Conservation (phyloP, 75 land plant genomes). For the Larix kaempferi region DNA sequence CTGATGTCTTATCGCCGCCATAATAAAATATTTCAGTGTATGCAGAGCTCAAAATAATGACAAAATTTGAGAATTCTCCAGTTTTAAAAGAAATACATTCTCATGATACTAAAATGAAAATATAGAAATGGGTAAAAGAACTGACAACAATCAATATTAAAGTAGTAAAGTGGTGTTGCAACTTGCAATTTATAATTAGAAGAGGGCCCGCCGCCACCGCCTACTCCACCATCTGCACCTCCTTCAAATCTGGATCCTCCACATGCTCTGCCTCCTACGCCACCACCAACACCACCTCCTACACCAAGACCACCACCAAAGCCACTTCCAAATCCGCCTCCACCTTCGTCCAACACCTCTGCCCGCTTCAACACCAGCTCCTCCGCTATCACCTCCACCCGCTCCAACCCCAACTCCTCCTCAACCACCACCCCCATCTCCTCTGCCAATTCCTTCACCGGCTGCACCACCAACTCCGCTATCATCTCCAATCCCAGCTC, state of each 20-base stretch:
- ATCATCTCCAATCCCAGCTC: no score
- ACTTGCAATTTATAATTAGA: no score
- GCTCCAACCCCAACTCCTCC: no score
- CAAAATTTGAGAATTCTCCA: no score
- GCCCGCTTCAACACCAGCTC: not conserved
- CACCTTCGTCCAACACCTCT: not conserved
- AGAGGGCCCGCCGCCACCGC: not conserved
- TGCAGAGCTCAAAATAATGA: no score
- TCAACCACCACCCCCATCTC: not conserved
- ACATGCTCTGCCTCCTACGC: not conserved
- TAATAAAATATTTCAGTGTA: no score
- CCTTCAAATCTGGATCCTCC: not conserved
- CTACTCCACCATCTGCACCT: not conserved
- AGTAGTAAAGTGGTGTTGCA: no score
- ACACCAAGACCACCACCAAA: not conserved
- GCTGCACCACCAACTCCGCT: not conserved
- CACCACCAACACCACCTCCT: not conserved
- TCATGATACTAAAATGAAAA: no score
- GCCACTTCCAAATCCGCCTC: not conserved
- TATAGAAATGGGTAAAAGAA: no score
- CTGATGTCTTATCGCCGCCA: no score
- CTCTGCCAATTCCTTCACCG: not conserved
- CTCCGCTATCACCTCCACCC: not conserved
- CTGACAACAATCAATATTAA: no score
- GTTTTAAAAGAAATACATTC: no score